Conservation (phyloP, 1,284 basidiomycete genomes). For the Violaceomyces palustris region DNA sequence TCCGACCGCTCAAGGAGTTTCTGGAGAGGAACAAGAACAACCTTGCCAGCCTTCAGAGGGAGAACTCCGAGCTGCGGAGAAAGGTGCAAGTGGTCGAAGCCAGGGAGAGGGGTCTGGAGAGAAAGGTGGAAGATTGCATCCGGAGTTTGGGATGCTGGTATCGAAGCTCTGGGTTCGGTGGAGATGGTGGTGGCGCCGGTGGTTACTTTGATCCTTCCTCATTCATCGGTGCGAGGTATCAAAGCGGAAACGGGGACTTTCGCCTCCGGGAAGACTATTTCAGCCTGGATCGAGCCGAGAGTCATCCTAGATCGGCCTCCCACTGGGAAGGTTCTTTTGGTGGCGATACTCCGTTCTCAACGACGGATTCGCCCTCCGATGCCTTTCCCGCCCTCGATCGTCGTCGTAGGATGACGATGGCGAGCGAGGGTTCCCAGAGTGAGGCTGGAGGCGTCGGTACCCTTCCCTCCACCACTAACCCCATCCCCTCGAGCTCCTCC, state of each 20-base stretch:
- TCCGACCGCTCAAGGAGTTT: slow-evolving; percentile 25
- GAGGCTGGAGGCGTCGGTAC: too few species aligned
- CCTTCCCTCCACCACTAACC: too few species aligned
- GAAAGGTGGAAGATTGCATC: slow-evolving; percentile 15
- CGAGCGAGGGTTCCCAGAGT: too few species aligned
- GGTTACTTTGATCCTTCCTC: too few species aligned
- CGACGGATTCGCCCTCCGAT: too few species aligned
- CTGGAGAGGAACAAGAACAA: slow-evolving; percentile 14
- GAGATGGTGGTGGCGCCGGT: too few species aligned
- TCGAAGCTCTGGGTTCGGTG: slow-evolving; percentile 20
- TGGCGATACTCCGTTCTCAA: too few species aligned
- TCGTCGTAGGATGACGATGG: too few species aligned
- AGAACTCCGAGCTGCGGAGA: slow-evolving; percentile 13
- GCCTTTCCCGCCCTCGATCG: too few species aligned
- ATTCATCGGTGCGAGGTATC: too few species aligned
- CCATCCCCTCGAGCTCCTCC: too few species aligned
- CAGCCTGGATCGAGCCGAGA: slow-evolving; percentile 10
- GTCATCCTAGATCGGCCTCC: neutral
- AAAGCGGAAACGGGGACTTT: neutral
- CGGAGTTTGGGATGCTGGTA: slow-evolving; percentile 30
- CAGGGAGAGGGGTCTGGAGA: slow-evolving; percentile 6
- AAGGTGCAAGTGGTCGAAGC: slow-evolving; percentile 10
- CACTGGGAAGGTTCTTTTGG: too few species aligned
- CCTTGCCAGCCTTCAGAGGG: slow-evolving; percentile 9
- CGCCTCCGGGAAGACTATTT: slow-evolving; percentile 10